Evolutionary conservation across 2,329 filamentous ascomycete genomes (phyloP).

Genomic region (Trichoderma sp.): DNA sequence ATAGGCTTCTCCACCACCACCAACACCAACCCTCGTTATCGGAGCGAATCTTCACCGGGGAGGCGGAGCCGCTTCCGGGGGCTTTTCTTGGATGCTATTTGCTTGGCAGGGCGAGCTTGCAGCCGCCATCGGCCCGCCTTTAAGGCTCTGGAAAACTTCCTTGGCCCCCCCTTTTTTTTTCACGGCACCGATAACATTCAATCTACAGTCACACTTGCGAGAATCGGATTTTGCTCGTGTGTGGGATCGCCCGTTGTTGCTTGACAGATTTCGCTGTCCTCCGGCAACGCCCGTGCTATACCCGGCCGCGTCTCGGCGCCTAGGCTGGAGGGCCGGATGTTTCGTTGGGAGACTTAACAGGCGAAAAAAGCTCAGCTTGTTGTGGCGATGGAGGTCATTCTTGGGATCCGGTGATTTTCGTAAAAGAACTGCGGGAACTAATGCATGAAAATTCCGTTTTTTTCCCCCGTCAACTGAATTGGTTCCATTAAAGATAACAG

Average conservation of each 20-base stretch:
- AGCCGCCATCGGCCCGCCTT: constrained; percentile 14
- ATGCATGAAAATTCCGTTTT: background rate
- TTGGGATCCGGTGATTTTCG: background rate
- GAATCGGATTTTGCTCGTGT: background rate
- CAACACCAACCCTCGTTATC: background rate
- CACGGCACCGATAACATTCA: background rate
- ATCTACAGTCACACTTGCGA: background rate
- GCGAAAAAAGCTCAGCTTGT: background rate
- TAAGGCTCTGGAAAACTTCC: background rate
- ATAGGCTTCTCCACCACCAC: background rate
- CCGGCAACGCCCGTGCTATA: background rate
- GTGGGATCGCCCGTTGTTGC: background rate
- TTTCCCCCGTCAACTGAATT: background rate
- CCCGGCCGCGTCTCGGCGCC: background rate
- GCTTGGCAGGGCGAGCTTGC: background rate
- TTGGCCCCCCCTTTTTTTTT: background rate
- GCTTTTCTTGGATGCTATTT: background rate
- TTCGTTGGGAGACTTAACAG: background rate
- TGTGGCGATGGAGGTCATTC: background rate
- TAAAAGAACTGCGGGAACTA: background rate
- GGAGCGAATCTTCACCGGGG: background rate
- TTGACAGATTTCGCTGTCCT: background rate
- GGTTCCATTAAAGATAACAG: background rate
- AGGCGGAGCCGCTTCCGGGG: constrained; percentile 5
- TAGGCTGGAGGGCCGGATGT: background rate